Evolutionary conservation across 1,284 basidiomycete species (phyloP).

Genomic region (Cutaneotrichosporon sp.): DNA sequence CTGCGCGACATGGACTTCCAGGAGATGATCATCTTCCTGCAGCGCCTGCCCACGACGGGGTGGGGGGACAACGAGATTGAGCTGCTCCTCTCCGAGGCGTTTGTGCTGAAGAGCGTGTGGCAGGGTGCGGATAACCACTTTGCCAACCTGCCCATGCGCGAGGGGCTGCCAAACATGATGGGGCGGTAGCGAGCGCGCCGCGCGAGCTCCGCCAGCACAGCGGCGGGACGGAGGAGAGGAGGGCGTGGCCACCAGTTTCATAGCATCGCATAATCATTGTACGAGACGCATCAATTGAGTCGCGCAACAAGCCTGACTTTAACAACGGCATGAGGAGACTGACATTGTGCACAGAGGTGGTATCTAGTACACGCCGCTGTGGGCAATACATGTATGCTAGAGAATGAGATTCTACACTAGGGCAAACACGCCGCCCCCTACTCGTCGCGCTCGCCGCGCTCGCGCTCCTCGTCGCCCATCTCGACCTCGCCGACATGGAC

Average conservation of each 20-base stretch:
- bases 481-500: slow-evolving; percentile 15
- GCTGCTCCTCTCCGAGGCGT: slow-evolving; percentile 91
- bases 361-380: background rate
- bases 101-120: slow-evolving; percentile 91
- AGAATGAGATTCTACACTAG: background rate
- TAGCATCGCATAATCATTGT: slow-evolving; percentile 5
- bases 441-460: slow-evolving; percentile 21
- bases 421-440: background rate
- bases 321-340: too few species aligned
- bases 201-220: too few species aligned
- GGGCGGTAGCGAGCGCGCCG: slow-evolving; percentile 30
- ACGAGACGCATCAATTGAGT: background rate
- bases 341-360: too few species aligned
- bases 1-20: slow-evolving; percentile 91
- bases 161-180: slow-evolving; percentile 47
- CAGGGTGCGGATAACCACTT: slow-evolving; percentile 93
- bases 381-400: slow-evolving; percentile 1
- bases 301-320: too few species aligned
- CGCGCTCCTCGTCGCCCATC: slow-evolving; percentile 20
- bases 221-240: too few species aligned
- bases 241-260: too few species aligned
- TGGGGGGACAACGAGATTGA: slow-evolving; percentile 97
- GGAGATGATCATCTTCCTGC: slow-evolving; percentile 99
- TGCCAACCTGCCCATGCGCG: slow-evolving; percentile 40
- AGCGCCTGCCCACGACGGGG: slow-evolving; percentile 88